Base-by-base conservation (phyloP, 2,329 filamentous ascomycete species). In the Aureobasidium zeae region DNA sequence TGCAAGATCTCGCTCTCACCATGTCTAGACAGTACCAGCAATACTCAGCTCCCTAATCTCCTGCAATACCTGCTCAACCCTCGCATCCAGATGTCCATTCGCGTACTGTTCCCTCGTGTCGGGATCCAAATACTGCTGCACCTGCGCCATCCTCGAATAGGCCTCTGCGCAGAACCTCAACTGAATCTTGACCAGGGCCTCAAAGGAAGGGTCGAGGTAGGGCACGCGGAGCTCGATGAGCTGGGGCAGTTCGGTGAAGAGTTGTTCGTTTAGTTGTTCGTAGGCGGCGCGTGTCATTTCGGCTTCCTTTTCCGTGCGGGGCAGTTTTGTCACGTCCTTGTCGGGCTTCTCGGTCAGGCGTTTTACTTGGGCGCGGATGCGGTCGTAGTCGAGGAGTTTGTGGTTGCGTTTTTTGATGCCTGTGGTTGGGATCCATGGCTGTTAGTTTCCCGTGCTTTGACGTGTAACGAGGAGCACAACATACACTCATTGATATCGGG, bases 171-270 rank as follows among this genome's bases (percentile, higher is more conserved):
- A 98, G 70, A 98, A 98, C 26, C 91, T 76, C 57, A 98, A 66
- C 69, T 98, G 91, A 53, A 98, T 98, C 73, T 98, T 98, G 63
- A 98, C 91, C 41, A 98, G 78, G 0, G 93, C 91, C 67, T 98
- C 91, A 60, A 98, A 98, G 49, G 81, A 89, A 0, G 93, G 93
- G 57, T 98, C 91, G 46, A 98, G 77, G 61, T 98, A 98, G 0
- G 93, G 93, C 11, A 98, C 91, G 45, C 91, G 83, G 49, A 98
- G 74, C 60, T 98, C 91, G 63, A 98, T 96, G 42, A 98, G 75
- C 65, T 96, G 89, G 1, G 91, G 91, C 44, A 98, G 68, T 68
- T 98, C 91, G 44, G 78, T 81, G 56, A 85, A 93, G 41, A 98
- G 76, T 64, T 96, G 93, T 58, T 96, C 88, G 66, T 98, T 98